Conservation (phyloP, 352 stramenopile species). For the Globisporangium takayamanum region DNA sequence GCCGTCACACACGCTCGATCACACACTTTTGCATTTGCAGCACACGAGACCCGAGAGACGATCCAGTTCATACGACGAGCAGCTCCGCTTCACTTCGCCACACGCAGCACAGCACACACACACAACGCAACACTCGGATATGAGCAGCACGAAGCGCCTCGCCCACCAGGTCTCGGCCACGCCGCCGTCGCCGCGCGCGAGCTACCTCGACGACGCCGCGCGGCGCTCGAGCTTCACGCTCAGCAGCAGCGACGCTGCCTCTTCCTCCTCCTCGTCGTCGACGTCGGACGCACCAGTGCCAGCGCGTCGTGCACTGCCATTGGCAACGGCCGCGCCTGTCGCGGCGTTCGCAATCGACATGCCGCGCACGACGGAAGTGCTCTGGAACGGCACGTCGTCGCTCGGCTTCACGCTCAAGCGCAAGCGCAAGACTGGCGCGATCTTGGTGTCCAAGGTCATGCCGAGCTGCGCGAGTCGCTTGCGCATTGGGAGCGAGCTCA, state of each 20-base stretch:
- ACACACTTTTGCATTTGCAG: conserved; percentile 8
- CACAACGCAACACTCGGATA: neutral
- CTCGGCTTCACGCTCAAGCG: conserved; percentile 74
- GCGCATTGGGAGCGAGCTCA: conserved; percentile 60
- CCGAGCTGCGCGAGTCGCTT: conserved; percentile 24
- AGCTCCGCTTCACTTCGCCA: neutral
- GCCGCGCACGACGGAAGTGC: conserved; percentile 56
- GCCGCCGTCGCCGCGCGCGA: conserved; percentile 12
- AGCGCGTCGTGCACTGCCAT: neutral
- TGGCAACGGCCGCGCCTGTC: neutral
- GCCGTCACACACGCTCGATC: neutral
- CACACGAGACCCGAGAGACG: neutral
- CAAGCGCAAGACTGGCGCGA: conserved; percentile 51
- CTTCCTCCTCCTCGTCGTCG: neutral
- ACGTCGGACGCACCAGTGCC: neutral
- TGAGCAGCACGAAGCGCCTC: conserved; percentile 13
- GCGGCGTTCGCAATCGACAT: neutral
- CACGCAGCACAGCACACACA: neutral
- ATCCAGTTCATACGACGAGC: neutral
- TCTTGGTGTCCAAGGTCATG: conserved; percentile 62
- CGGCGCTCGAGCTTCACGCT: conserved; percentile 7
- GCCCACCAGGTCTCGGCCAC: conserved; percentile 16
- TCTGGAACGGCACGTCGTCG: conserved; percentile 49
- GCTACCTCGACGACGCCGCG: conserved; percentile 2
- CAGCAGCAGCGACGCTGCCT: conserved; percentile 1